Evolutionary conservation across 495 filamentous ascomycete species (phyloP), one percentile per base, ranked within the genome.

Genomic region (Symbiotaphrina buchneri): DNA sequence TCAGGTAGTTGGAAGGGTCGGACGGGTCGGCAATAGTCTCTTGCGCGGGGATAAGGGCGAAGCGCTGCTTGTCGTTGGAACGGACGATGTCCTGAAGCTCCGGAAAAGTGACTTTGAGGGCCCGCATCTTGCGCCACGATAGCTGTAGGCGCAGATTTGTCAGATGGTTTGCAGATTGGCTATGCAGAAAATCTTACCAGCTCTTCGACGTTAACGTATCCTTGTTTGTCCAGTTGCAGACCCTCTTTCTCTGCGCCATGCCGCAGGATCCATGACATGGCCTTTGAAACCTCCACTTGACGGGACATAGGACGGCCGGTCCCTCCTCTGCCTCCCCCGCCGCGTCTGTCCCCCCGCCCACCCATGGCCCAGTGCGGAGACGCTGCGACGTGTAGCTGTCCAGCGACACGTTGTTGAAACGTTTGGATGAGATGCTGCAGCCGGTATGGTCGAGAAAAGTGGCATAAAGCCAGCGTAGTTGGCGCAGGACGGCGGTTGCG

Each of bases 41-140:
- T 5, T 16, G 25, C 5, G 34, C n/a, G 2, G 38, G 27, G 5
- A 68, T 47, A 11, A 79, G 53, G 0, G 78, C 61, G 58, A 91
- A 97, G 13, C 87, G 80, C 48, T 95, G 76, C 48, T 97, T 97
- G 44, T 87, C 80, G 39, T 78, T 84, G 14, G 59, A 59, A 6
- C 52, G 48, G 24, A 94, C 85, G 21, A 75, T 61, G n/a, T 54
- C 34, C 20, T 59, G 46, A 45, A 97, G 66, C 41, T 91, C 84
- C 7, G 58, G 43, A 45, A 94, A 67, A 10, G 74, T 75, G 8
- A 74, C 62, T 31, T 73, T 53, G 3, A 90, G 56, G 4, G 64
- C 67, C 35, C 64, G 66, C 33, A 90, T 53, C 37, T 68, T 71
- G 28, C 56, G 62, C 61, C 69, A 82, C 49, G 58, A 50, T 31